Conservation (phyloP, 345 rosid species). For the Lenwebbia sp. region DNA sequence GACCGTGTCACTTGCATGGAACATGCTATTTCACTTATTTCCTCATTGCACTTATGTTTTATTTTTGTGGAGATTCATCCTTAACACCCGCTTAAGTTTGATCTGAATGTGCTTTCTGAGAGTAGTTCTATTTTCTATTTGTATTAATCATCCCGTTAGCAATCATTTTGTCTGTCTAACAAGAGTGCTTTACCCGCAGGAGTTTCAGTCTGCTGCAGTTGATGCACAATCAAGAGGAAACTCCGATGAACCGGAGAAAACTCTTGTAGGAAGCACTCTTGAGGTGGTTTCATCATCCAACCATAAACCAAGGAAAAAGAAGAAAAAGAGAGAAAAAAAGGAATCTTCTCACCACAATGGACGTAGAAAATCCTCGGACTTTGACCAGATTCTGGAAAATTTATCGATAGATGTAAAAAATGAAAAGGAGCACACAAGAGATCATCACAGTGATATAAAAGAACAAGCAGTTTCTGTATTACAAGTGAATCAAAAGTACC, state of each 20-base stretch:
- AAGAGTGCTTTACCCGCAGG: slow-evolving; percentile 19
- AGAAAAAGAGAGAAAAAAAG: slow-evolving; percentile 64
- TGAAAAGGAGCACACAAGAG: slow-evolving; percentile 17
- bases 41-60: too few relatives aligned
- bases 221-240: slow-evolving; percentile 11
- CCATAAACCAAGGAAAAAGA: slow-evolving; percentile 70
- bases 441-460: slow-evolving; percentile 1
- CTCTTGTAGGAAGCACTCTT: slow-evolving; percentile 5
- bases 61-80: not conserved
- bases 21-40: not conserved
- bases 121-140: not conserved
- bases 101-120: not conserved
- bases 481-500: slow-evolving; percentile 59
- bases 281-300: slow-evolving; percentile 19
- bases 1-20: not conserved
- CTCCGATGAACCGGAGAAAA: not conserved
- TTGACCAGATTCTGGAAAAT: slow-evolving; percentile 38
- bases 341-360: slow-evolving; percentile 17
- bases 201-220: slow-evolving; percentile 17
- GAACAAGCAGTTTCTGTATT: slow-evolving; percentile 22
- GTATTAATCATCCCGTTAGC: not conserved
- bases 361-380: slow-evolving; percentile 5
- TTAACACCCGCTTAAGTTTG: not conserved
- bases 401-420: slow-evolving; percentile 31
- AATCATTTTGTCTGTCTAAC: not conserved